Percentiles rank a stretch among this genome's conserved stretches.
These are phyloP conservation scores for Omphalotus olearius DNA, from an alignment of 1,284 basidiomycete genomes.

Conservation along the genomic window DNA sequence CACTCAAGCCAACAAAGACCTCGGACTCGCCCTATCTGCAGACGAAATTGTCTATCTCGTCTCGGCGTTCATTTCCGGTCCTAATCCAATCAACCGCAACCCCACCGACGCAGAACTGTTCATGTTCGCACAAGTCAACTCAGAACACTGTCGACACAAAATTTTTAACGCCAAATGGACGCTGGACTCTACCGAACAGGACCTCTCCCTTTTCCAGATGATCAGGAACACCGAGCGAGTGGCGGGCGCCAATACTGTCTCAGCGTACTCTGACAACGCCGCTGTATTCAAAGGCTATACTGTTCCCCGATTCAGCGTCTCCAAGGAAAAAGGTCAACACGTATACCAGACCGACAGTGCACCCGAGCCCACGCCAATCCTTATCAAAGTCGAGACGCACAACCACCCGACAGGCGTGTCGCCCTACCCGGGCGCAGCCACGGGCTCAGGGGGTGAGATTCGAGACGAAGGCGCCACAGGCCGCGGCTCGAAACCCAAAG, in stretches of 20 bases:
- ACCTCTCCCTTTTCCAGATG: constrained; percentile 92
- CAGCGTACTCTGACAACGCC: constrained; percentile 98
- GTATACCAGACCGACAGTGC: constrained; percentile 45
- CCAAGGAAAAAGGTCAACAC: constrained; percentile 22
- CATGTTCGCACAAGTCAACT: constrained; percentile 99
- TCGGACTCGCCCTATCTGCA: constrained; percentile 87
- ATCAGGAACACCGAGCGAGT: constrained; percentile 94
- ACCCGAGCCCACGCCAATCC: constrained; percentile 80
- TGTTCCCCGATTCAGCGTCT: constrained; percentile 80
- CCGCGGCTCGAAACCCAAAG: constrained; percentile 94
- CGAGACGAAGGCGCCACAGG: constrained; percentile 97
- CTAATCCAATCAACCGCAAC: constrained; percentile 63
- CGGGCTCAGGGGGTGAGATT: constrained; percentile 97
- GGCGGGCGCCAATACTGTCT: constrained; percentile 76
- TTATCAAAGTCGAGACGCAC: constrained; percentile 99
- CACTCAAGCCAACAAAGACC: constrained; percentile 72
- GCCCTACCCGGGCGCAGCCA: constrained; percentile 95
- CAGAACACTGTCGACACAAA: constrained; percentile 99
- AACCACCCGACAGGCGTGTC: constrained; percentile 99
- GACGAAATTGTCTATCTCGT: constrained; percentile 95
- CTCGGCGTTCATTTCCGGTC: constrained; percentile 78
- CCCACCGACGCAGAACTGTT: constrained; percentile 98
- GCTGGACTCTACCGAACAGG: constrained; percentile 69
- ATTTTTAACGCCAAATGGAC: constrained; percentile 99
- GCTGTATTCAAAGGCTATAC: constrained; percentile 84